Conservation (phyloP, 306 rosid genomes). For the Boehmeria nivea region DNA sequence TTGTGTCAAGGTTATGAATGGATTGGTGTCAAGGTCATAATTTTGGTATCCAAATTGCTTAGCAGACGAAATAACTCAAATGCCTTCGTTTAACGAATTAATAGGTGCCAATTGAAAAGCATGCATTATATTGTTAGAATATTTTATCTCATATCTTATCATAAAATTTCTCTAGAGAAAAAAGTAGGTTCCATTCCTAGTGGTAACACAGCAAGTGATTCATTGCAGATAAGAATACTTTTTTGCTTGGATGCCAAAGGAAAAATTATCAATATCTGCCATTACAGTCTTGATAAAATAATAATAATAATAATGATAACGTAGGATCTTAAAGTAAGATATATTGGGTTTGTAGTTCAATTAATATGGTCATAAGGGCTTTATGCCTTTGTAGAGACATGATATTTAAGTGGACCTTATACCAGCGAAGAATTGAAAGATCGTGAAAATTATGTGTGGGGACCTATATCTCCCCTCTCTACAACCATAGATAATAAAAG, state of each 20-base stretch:
- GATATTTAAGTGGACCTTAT: slow-evolving; percentile 2
- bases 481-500: neutral
- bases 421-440: slow-evolving; percentile 3
- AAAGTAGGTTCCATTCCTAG: neutral
- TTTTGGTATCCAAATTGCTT: no score
- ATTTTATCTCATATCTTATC: no score
- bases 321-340: neutral
- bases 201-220: neutral
- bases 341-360: neutral
- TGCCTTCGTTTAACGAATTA: no score
- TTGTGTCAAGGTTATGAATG: no score
- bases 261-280: no score
- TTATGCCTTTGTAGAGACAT: neutral
- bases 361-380: slow-evolving; percentile 1
- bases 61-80: no score
- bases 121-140: no score
- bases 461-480: neutral
- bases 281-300: no score
- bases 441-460: neutral
- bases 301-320: no score
- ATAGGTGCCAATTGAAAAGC: no score
- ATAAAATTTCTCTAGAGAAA: no score
- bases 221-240: neutral
- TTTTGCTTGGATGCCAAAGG: neutral
- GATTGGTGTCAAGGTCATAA: no score